phyloP scores from a whole-genome alignment of 1,139 yeast genomes.

The Scheffersomyces insectosa region DNA sequence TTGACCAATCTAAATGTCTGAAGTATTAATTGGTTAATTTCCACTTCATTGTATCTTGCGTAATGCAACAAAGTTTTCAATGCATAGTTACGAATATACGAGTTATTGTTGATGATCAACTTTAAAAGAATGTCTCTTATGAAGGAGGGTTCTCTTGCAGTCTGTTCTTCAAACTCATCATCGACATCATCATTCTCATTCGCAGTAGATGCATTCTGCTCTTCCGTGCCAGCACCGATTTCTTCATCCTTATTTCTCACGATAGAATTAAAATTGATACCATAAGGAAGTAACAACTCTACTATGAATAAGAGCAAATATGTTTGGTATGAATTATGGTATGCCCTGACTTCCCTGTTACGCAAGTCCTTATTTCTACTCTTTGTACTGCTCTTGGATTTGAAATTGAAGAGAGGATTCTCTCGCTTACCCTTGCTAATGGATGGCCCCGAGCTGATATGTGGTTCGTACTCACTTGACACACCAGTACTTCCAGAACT shows the following conservation, averaged over 20 bases:
- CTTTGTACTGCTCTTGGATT: slow-evolving; percentile 23
- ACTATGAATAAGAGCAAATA: slow-evolving; percentile 31
- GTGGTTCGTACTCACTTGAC: slow-evolving; percentile 6
- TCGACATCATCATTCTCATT: slow-evolving; percentile 20
- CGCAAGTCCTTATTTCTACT: slow-evolving; percentile 18
- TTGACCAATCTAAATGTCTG: slow-evolving; percentile 34
- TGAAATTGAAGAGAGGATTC: slow-evolving; percentile 30
- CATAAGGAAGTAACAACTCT: slow-evolving; percentile 38
- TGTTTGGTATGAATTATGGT: slow-evolving; percentile 38
- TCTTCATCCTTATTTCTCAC: slow-evolving; percentile 14
- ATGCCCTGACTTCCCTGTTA: slow-evolving; percentile 26
- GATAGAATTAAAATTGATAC: slow-evolving; percentile 34
- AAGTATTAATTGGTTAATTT: slow-evolving; percentile 38
- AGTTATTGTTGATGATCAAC: slow-evolving; percentile 34
- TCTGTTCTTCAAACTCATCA: slow-evolving; percentile 16
- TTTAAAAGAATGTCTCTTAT: slow-evolving; percentile 33
- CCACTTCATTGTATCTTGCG: slow-evolving; percentile 33
- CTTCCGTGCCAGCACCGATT: slow-evolving; percentile 2
- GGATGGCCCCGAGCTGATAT: slow-evolving; percentile 2
- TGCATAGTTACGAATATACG: slow-evolving; percentile 40
- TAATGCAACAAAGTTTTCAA: slow-evolving; percentile 33
- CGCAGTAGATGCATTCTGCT: background rate
- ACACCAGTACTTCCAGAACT: background rate
- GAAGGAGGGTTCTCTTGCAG: slow-evolving; percentile 22
- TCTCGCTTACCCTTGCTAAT: slow-evolving; percentile 20